Conservation (phyloP, 148 eudicot genomes). For the Rhododendron mucronatum region DNA sequence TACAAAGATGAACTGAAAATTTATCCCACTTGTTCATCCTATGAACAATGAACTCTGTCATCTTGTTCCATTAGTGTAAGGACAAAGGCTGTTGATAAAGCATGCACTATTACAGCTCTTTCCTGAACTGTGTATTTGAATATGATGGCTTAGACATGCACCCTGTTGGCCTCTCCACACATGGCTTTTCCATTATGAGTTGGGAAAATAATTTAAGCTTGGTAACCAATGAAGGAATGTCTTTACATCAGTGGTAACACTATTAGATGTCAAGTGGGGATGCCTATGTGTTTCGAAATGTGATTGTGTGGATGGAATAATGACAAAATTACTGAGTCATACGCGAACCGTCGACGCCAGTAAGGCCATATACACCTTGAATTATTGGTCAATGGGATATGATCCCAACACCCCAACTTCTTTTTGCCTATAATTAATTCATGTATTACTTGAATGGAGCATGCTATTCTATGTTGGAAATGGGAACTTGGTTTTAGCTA, state of each 20-base stretch:
- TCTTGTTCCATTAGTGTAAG: neutral
- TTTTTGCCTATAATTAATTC: neutral
- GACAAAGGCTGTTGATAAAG: neutral
- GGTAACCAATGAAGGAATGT: neutral
- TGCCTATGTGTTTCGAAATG: neutral
- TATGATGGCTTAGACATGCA: slow-evolving; percentile 1
- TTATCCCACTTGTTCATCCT: slow-evolving; percentile 5
- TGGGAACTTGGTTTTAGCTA: neutral
- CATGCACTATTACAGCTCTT: neutral
- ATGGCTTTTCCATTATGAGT: neutral
- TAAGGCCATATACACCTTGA: neutral
- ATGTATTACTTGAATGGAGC: slow-evolving; percentile 2
- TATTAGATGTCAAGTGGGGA: slow-evolving; percentile 11
- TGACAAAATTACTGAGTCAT: neutral
- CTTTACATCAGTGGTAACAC: neutral
- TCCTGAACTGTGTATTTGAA: neutral
- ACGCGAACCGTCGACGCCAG: neutral
- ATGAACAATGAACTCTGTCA: neutral
- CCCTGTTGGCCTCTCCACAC: neutral
- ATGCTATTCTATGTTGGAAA: slow-evolving; percentile 7
- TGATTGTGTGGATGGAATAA: slow-evolving; percentile 1
- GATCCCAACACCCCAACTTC: neutral
- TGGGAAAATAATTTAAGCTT: slow-evolving; percentile 1
- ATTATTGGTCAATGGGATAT: slow-evolving; percentile 5
- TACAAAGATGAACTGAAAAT: neutral